These are phyloP conservation scores for Ustilaginoidea virens DNA, from an alignment of 2,329 filamentous ascomycete genomes.

Conservation along the genomic window DNA sequence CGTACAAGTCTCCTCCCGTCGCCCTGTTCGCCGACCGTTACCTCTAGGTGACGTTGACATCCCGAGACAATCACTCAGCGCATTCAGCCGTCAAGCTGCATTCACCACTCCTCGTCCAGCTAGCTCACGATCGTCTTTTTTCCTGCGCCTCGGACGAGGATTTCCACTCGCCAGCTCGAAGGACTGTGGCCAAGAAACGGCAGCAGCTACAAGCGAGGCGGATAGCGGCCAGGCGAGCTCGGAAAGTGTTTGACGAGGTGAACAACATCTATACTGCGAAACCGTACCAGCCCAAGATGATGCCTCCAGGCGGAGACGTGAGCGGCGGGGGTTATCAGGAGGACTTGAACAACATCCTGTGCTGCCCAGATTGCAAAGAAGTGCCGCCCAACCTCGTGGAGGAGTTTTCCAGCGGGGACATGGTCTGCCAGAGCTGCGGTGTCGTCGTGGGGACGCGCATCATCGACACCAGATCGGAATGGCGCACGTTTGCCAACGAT, in stretches of 20 bases:
- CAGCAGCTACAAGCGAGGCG: slow-evolving; percentile 17
- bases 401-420: slow-evolving; percentile 82
- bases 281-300: slow-evolving; percentile 29
- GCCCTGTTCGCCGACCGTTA: not conserved
- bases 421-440: slow-evolving; percentile 84
- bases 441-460: slow-evolving; percentile 81
- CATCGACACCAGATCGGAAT: slow-evolving; percentile 92
- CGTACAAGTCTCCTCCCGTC: too few relatives aligned
- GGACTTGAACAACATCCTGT: slow-evolving; percentile 72
- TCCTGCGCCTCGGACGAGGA: slow-evolving; percentile 12
- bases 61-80: not conserved
- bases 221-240: slow-evolving; percentile 19
- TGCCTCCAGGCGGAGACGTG: slow-evolving; percentile 21
- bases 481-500: slow-evolving; percentile 97
- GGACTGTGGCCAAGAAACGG: slow-evolving; percentile 17
- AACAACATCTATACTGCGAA: slow-evolving; percentile 28
- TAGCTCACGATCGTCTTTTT: slow-evolving; percentile 29
- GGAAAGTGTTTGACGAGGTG: slow-evolving; percentile 23
- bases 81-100: slow-evolving; percentile 45
- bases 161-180: slow-evolving; percentile 7
- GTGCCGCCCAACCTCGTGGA: slow-evolving; percentile 85
- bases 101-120: slow-evolving; percentile 54
- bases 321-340: slow-evolving; percentile 35
- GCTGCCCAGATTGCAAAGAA: slow-evolving; percentile 85
- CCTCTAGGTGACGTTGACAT: not conserved